Conservation (phyloP, 2,329 filamentous ascomycete species). For the Colletotrichum chlorophyti region DNA sequence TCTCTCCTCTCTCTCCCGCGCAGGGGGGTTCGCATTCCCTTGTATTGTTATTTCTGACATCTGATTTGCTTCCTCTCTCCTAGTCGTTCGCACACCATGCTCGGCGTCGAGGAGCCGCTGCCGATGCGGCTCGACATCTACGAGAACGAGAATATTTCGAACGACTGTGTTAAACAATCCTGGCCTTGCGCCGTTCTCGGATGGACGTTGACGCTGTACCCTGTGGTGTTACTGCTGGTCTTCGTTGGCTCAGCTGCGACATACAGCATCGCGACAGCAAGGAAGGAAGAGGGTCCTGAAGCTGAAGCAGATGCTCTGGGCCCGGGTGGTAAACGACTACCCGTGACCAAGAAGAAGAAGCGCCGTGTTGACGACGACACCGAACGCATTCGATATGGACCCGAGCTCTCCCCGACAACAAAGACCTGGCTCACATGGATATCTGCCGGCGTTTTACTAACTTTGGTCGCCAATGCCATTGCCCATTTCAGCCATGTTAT, state of each 20-base stretch:
- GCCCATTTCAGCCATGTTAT: constrained; percentile 43
- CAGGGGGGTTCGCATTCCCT: constrained; percentile 20
- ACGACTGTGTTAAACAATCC: too few relatives aligned
- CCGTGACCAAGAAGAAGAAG: constrained; percentile 66
- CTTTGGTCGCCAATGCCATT: constrained; percentile 77
- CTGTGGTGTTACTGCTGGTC: constrained; percentile 56
- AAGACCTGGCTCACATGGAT: constrained; percentile 80
- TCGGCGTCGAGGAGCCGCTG: constrained; percentile 39
- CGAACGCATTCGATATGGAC: constrained; percentile 44
- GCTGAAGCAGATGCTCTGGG: constrained; percentile 64
- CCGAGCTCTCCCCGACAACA: constrained; percentile 55
- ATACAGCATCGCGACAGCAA: constrained; percentile 60
- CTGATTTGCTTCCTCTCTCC: constrained; percentile 14
- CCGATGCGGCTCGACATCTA: constrained; percentile 12
- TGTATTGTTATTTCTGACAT: constrained; percentile 25
- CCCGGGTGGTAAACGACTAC: constrained; percentile 89
- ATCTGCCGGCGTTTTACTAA: constrained; percentile 72
- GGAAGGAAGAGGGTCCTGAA: constrained; percentile 52
- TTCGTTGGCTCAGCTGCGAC: constrained; percentile 59
- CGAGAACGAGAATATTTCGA: background rate
- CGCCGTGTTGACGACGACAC: constrained; percentile 40
- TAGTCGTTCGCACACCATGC: constrained; percentile 38
- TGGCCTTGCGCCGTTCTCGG: too few relatives aligned
- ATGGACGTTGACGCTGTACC: constrained; percentile 58
- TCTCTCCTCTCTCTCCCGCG: constrained; percentile 11